A percentile compares a stretch with the other conserved stretches of the same genome.
phyloP scores from a whole-genome alignment of 2,329 filamentous ascomycete species.

The Trichoderma sp. region DNA sequence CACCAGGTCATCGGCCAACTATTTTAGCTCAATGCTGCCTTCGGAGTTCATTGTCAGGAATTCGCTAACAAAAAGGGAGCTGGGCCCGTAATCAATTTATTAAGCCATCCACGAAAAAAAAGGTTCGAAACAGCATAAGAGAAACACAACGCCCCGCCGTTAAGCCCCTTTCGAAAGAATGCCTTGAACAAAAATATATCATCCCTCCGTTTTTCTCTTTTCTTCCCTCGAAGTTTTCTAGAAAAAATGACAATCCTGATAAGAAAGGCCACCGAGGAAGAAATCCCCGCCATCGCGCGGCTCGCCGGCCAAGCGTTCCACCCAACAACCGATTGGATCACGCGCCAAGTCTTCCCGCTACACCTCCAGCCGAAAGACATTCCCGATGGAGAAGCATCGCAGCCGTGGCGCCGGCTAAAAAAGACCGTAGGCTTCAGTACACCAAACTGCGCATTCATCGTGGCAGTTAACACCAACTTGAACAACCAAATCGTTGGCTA shows the following conservation, averaged over 20 bases:
- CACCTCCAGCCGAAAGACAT: constrained; percentile 10
- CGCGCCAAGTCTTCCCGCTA: constrained; percentile 22
- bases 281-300: constrained; percentile 21
- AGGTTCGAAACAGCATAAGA: background rate
- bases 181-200: background rate
- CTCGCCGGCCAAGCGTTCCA: constrained; percentile 23
- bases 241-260: constrained; percentile 23
- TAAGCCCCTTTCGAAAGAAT: background rate
- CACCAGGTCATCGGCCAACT: background rate
- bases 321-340: constrained; percentile 24
- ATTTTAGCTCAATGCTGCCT: background rate
- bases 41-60: background rate
- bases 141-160: background rate
- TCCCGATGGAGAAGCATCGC: background rate
- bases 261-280: constrained; percentile 22
- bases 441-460: constrained; percentile 6
- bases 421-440: constrained; percentile 13
- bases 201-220: too few relatives aligned
- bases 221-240: background rate
- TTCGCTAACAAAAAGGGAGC: background rate
- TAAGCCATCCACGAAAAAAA: background rate
- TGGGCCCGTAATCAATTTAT: background rate
- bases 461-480: constrained; percentile 18
- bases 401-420: constrained; percentile 19
- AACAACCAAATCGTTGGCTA: constrained; percentile 22